Evolutionary conservation across 2,329 filamentous ascomycete genomes (phyloP).

Genomic region (Pseudogymnoascus sp.): DNA sequence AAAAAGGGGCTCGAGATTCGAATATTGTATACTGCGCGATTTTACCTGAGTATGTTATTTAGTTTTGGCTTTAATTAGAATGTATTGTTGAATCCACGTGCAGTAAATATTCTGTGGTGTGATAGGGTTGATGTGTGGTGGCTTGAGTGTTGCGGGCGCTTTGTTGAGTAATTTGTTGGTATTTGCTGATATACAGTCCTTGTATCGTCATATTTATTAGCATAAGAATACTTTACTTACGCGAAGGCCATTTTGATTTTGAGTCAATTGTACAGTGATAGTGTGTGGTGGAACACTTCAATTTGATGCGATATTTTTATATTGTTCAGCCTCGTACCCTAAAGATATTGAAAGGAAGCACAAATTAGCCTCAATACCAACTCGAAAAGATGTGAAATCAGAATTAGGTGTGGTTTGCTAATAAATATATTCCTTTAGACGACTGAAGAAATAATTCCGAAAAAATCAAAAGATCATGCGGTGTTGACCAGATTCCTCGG

Average conservation of each 20-base stretch:
- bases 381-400: no score
- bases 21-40: slow-evolving; percentile 1
- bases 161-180: neutral
- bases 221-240: neutral
- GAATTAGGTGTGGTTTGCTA: no score
- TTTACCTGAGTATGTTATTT: neutral
- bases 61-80: slow-evolving; percentile 2
- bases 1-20: neutral
- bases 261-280: neutral
- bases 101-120: neutral
- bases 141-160: neutral
- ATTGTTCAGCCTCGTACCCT: no score
- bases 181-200: neutral
- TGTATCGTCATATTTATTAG: neutral
- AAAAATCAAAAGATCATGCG: no score
- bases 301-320: no score
- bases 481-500: no score
- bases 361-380: no score
- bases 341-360: no score
- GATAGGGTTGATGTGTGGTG: neutral
- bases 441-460: no score
- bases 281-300: neutral
- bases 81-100: neutral
- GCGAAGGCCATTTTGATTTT: neutral
- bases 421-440: no score